These are phyloP conservation scores for Tremellales sp. DNA, from an alignment of 1,284 basidiomycete species.

Conservation along the genomic window DNA sequence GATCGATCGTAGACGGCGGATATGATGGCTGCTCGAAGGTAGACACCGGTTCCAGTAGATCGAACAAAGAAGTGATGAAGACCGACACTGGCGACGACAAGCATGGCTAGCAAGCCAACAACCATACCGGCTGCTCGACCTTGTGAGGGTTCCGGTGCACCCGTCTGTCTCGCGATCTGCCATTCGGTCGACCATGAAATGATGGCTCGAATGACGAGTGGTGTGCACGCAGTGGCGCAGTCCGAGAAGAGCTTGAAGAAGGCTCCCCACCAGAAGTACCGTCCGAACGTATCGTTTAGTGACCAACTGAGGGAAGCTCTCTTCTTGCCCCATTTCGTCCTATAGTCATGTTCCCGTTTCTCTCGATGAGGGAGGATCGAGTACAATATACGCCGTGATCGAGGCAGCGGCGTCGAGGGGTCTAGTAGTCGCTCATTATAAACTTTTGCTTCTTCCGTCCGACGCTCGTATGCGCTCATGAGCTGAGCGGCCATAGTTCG, in stretches of 20 bases:
- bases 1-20: conserved; percentile 80
- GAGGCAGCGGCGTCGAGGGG: conserved; percentile 31
- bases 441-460: conserved; percentile 58
- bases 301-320: conserved; percentile 67
- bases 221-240: conserved; percentile 66
- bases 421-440: conserved; percentile 64
- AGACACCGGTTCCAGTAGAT: conserved; percentile 67
- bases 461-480: conserved; percentile 60
- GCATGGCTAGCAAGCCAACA: conserved; percentile 66
- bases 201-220: conserved; percentile 72
- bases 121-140: conserved; percentile 72
- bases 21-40: conserved; percentile 80
- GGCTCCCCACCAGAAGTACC: conserved; percentile 77
- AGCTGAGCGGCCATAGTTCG: conserved; percentile 64
- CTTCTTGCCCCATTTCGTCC: conserved; percentile 57
- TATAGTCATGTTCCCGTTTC: conserved; percentile 34
- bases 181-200: conserved; percentile 70
- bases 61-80: conserved; percentile 65
- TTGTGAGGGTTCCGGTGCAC: conserved; percentile 52
- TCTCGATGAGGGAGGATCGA: conserved; percentile 28
- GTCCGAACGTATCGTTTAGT: conserved; percentile 74
- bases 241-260: conserved; percentile 71
- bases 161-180: conserved; percentile 54
- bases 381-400: conserved; percentile 24
- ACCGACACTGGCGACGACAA: conserved; percentile 64